These are phyloP conservation scores for Cladosporium sp. DNA, from an alignment of 2,329 filamentous ascomycete genomes.

Conservation along the genomic window DNA sequence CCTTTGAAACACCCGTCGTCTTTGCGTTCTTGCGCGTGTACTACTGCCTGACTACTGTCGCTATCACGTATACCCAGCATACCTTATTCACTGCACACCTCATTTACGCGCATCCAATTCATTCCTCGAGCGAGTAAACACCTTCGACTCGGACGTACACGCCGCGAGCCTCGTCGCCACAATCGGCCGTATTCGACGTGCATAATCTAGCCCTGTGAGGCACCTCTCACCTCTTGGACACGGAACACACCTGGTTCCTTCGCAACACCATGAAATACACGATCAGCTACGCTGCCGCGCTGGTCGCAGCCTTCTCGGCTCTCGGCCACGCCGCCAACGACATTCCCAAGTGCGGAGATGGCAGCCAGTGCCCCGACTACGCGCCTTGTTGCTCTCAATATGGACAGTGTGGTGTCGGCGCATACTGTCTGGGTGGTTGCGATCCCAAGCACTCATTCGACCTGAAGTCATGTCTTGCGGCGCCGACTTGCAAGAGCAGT, in stretches of 20 bases:
- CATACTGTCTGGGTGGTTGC: slow-evolving; percentile 93
- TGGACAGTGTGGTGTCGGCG: slow-evolving; percentile 86
- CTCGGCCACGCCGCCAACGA: slow-evolving; percentile 19
- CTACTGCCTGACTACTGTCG: not conserved
- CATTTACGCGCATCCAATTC: not conserved
- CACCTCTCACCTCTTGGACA: not conserved
- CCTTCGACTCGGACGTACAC: not conserved
- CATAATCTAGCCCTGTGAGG: not conserved
- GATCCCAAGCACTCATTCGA: slow-evolving; percentile 80
- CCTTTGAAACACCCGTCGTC: not conserved
- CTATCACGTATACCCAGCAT: not conserved
- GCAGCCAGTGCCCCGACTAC: slow-evolving; percentile 28
- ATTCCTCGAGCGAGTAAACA: slow-evolving; percentile 1
- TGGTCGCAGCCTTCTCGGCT: slow-evolving; percentile 29
- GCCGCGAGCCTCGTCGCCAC: not conserved
- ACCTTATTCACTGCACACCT: not conserved
- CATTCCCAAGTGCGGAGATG: slow-evolving; percentile 26
- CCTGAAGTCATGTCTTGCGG: slow-evolving; percentile 79
- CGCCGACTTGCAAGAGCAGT: slow-evolving; percentile 72
- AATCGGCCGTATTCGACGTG: not conserved
- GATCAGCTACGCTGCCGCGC: slow-evolving; percentile 27
- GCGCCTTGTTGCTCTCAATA: slow-evolving; percentile 56
- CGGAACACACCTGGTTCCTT: not conserved
- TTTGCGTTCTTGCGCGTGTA: not conserved
- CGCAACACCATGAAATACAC: slow-evolving; percentile 20